Evolutionary conservation across 441 rosid species (phyloP).

Genomic region (Gossypium laxum): DNA sequence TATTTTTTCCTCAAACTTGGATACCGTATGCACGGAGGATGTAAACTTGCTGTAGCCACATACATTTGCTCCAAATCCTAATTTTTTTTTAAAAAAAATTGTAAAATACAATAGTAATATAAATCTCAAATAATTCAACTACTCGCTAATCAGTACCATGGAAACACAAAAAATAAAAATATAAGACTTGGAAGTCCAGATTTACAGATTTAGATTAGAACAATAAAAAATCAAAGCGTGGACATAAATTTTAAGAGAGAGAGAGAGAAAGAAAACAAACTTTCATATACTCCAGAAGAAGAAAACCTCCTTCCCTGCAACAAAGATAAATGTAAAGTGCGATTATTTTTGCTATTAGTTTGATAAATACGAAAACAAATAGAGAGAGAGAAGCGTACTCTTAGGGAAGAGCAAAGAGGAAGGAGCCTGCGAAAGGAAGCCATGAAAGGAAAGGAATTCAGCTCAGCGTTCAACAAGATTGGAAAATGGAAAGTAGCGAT

Average conservation of each 20-base stretch:
- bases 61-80: conserved; percentile 27
- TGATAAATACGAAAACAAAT: background rate
- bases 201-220: too few species aligned
- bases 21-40: conserved; percentile 26
- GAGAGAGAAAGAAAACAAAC: conserved; percentile 13
- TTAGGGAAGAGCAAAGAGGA: conserved; percentile 31
- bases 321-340: background rate
- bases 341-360: background rate
- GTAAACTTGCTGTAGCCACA: conserved; percentile 26
- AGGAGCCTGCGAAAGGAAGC: conserved; percentile 38
- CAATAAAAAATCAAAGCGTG: background rate
- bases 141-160: background rate
- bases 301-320: conserved; percentile 33
- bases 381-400: conserved; percentile 4
- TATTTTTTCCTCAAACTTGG: conserved; percentile 32
- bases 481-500: background rate
- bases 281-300: conserved; percentile 25
- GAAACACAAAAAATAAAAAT: background rate
- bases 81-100: background rate
- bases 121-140: background rate
- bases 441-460: conserved; percentile 29
- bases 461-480: conserved; percentile 5
- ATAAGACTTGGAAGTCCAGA: background rate
- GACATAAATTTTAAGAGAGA: background rate
- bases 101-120: background rate